Base-by-base conservation (phyloP, 2,329 filamentous ascomycete species). In the Pseudocercospora ulei region DNA sequence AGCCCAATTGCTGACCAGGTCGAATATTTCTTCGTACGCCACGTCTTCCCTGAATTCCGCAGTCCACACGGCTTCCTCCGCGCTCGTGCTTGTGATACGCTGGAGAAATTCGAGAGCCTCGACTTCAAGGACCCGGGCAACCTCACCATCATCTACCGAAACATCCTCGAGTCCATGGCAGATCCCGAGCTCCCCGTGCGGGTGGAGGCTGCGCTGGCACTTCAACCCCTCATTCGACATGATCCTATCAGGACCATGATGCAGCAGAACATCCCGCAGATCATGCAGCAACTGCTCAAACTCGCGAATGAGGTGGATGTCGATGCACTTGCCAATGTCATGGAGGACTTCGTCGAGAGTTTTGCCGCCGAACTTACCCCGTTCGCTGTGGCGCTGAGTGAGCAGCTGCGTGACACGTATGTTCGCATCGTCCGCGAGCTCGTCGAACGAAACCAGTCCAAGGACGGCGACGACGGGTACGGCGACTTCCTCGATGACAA, bases 321-420 rank as follows among this genome's bases (percentile, higher is more conserved):
- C 31, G 90, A 98, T 62, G 87, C 90, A 3, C 71, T 98, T 25
- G 88, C 90, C 13, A 96, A 96, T 56, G 90, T 98, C 24, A 98
- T 98, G 90, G 90, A 98, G 64, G 90, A 98, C 58, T 98, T 98
- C 58, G 90, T 98, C 29, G 90, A 98, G 62, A 87, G 96, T 2
- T 98, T 98, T 58, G 88, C 90, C n/a, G 75, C 85, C 2, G 90
- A 98, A 61, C 73, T 98, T 30, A 96, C 90, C 4, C 90, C 90
- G 2, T 98, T 98, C 56, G 90, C 90, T 7, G 88, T 98, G 19
- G 90, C 90, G 3, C 71, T 98, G 3, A 94, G 86, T 57, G 87
- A 96, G 65, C 90, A 98, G 64, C 71, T 98, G 31, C 80, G 88
- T 27, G 90, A 98, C 56, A 98, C 90, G 0, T 98, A 98, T 56